Percentiles rank a stretch among this genome's conserved stretches.
Conservation (phyloP, 495 filamentous ascomycete genomes). For the Xylaria scruposa region DNA sequence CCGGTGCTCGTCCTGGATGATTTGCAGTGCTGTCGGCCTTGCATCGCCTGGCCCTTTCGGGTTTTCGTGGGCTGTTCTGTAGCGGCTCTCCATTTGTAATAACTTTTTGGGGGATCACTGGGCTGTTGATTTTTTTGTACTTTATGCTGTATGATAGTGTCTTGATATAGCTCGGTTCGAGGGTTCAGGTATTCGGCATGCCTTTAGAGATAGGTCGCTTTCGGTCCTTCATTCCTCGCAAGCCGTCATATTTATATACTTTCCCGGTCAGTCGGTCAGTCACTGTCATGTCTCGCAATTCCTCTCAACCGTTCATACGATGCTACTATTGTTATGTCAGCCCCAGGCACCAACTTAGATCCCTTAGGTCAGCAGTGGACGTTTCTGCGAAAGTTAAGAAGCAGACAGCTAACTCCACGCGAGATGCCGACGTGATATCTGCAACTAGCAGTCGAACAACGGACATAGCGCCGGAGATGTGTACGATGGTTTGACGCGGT, state of each 20-base stretch:
- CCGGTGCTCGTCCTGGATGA: conserved; percentile 53
- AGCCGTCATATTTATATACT: conserved; percentile 10
- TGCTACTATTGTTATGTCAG: not conserved
- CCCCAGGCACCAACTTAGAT: not conserved
- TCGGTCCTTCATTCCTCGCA: not conserved
- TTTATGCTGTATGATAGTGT: conserved; percentile 8
- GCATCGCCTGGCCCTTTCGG: conserved; percentile 54
- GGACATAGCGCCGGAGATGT: conserved; percentile 8
- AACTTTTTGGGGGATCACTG: not conserved
- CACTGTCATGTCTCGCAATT: not conserved
- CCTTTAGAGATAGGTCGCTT: not conserved
- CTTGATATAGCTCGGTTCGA: not conserved
- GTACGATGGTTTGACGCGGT: not conserved
- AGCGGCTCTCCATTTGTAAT: conserved; percentile 13
- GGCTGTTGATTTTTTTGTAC: not conserved
- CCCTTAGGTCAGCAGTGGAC: not conserved
- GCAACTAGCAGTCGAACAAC: not conserved
- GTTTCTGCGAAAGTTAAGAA: not conserved
- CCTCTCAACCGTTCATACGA: not conserved
- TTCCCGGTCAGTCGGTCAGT: not conserved
- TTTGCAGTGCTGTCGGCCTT: conserved; percentile 54
- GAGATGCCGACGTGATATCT: not conserved
- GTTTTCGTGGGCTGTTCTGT: conserved; percentile 17
- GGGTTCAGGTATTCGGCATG: not conserved
- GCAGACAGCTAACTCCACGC: not conserved